Evolutionary conservation across 495 filamentous ascomycete species (phyloP), one percentile per base, ranked within the genome.

Genomic region (Chaetomium tenue): DNA sequence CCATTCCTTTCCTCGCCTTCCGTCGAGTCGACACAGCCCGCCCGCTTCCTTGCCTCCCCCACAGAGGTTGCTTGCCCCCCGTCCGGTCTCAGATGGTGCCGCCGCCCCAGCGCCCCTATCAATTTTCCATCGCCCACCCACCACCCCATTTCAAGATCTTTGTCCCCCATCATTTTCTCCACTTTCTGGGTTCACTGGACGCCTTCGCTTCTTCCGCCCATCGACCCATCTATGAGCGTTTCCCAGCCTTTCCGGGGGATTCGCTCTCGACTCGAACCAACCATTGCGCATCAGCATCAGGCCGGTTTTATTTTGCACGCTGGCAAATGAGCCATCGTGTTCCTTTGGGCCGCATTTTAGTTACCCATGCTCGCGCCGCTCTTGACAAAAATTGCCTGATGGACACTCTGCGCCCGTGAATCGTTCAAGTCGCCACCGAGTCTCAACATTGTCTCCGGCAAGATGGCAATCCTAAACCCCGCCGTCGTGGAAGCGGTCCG

Each of bases 401-500:
- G 72, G 72, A 70, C 67, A 39, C 65, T 65, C 58, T 63, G 65
- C 67, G 44, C 63, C 61, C 25, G 56, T 72, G 46, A 69, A 60
- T 60, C 58, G 65, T 60, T 44, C 48, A 46, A 30, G 61, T 68
- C 63, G 63, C 63, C 69, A 63, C 62, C 65, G 60, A 63, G 61
- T 42, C 42, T 25, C 33, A 42, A 33, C n/a, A 50, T 48, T 51
- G 53, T 64, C 59, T 67, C 47, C 58, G 61, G 51, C 58, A 70
- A 66, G n/a, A 76, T 76, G 74, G 61, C 61, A 0, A 59, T 72
- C 40, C 44, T 76, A 56, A 67, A 74, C 39, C 63, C 65, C 23
- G 71, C 59, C 48, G 54, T 75, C 25, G 58, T 66, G 51, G 70
- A 72, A 54, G 73, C 65, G 25, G 63, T 65, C 2, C 67, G 71